A percentile compares a stretch with the other conserved stretches of the same genome.
phyloP scores from a whole-genome alignment of 257 asterid species.

The Pogostemon cablin region DNA sequence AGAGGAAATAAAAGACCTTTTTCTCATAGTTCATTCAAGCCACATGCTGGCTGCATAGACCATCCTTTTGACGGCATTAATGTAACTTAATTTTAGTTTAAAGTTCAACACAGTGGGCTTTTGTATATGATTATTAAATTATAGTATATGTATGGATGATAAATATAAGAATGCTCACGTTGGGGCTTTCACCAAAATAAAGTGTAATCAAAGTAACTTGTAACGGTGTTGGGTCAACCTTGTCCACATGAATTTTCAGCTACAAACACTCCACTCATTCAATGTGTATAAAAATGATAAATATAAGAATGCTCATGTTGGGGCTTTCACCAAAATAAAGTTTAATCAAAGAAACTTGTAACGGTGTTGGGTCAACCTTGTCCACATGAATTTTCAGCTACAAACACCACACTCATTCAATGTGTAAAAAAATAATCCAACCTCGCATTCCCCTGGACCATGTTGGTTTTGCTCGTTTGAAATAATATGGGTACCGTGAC shows the following conservation, averaged over 20 bases:
- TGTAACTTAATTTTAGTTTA: background rate
- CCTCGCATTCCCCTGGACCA: background rate
- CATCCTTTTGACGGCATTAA: background rate
- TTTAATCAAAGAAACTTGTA: background rate
- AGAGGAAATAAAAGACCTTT: background rate
- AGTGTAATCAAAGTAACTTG: background rate
- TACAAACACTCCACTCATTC: background rate
- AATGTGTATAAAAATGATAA: background rate
- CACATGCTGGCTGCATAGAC: background rate
- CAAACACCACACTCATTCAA: background rate
- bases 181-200: background rate
- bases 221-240: background rate
- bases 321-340: background rate
- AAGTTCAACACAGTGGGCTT: background rate
- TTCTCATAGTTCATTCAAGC: background rate
- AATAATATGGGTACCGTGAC: background rate
- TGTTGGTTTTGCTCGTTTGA: background rate
- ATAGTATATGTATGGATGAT: background rate
- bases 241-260: background rate
- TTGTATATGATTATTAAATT: background rate
- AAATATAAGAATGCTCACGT: background rate
- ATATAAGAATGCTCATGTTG: background rate
- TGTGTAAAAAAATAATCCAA: background rate
- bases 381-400: background rate
- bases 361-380: background rate